A percentile compares a stretch with the other conserved stretches of the same genome.
Conservation (phyloP, 768 basidiomycete species). For the Xerocomellus intermedius region DNA sequence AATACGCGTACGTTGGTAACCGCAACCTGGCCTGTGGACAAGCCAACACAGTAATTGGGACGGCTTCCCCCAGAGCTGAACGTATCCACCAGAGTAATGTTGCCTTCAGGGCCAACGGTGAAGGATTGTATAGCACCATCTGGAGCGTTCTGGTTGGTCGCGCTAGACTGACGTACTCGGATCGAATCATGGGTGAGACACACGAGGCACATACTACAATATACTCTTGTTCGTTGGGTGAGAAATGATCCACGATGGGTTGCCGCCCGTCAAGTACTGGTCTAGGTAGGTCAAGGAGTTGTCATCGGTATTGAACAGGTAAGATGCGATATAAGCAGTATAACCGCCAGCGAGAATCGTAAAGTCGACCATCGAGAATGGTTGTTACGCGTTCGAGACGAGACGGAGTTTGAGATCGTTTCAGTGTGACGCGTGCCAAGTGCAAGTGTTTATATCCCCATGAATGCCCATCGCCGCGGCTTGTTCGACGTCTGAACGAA, state of each 20-base stretch:
- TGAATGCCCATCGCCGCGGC: too few relatives aligned
- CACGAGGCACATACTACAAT: constrained; percentile 50
- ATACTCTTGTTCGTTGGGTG: constrained; percentile 57
- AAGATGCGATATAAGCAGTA: constrained; percentile 56
- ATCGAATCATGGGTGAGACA: neutral
- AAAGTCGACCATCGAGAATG: constrained; percentile 55
- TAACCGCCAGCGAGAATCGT: constrained; percentile 71
- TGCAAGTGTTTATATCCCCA: too few relatives aligned
- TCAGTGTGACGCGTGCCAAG: neutral
- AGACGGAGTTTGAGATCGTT: neutral
- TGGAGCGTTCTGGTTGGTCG: constrained; percentile 50
- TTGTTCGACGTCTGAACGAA: too few relatives aligned
- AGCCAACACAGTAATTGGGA: constrained; percentile 50
- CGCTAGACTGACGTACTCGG: constrained; percentile 35
- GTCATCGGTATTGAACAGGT: constrained; percentile 56
- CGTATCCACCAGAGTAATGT: constrained; percentile 45
- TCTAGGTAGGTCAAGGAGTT: constrained; percentile 45
- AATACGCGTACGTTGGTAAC: constrained; percentile 49
- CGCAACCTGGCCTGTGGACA: constrained; percentile 56
- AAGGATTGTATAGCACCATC: constrained; percentile 56
- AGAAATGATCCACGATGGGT: constrained; percentile 59
- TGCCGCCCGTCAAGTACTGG: constrained; percentile 41
- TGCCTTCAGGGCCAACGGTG: constrained; percentile 42
- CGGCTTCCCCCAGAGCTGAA: constrained; percentile 47
- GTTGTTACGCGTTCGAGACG: too few relatives aligned